These are phyloP conservation scores for Colletotrichum sublineola DNA, from an alignment of 2,329 filamentous ascomycete genomes.

Conservation along the genomic window DNA sequence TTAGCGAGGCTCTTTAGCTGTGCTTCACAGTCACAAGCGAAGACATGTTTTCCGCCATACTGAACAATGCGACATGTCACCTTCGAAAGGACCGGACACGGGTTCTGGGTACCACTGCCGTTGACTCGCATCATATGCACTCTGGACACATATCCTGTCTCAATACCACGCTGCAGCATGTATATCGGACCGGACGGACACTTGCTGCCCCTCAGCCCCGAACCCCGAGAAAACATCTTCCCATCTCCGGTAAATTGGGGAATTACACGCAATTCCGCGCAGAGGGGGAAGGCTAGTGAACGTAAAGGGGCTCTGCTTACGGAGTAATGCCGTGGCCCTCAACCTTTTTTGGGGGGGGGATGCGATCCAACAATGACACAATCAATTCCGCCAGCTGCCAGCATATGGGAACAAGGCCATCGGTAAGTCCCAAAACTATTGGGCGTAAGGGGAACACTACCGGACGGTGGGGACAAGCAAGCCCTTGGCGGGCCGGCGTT, in stretches of 20 bases:
- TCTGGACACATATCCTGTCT: neutral
- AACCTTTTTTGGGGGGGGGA: neutral
- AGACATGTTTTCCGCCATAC: conserved; percentile 22
- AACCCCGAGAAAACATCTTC: conserved; percentile 2
- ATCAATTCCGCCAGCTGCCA: neutral
- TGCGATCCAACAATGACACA: neutral
- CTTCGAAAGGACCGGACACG: conserved; percentile 12
- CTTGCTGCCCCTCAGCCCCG: conserved; percentile 11
- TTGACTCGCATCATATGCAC: conserved; percentile 19
- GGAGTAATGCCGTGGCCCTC: conserved; percentile 11
- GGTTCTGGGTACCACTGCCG: conserved; percentile 4
- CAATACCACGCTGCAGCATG: neutral
- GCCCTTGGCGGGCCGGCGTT: conserved; percentile 38
- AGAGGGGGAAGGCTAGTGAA: neutral
- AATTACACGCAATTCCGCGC: neutral
- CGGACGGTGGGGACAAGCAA: conserved; percentile 22
- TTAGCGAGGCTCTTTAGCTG: neutral
- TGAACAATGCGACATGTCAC: conserved; percentile 11
- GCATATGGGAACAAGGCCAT: neutral
- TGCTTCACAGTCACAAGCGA: conserved; percentile 23
- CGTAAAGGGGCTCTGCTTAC: neutral
- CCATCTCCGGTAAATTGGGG: neutral
- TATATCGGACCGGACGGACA: neutral
- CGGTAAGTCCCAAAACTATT: neutral
- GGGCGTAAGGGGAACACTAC: conserved; percentile 1